phyloP scores from a whole-genome alignment of 148 eudicot species.

The Silene latifolia region DNA sequence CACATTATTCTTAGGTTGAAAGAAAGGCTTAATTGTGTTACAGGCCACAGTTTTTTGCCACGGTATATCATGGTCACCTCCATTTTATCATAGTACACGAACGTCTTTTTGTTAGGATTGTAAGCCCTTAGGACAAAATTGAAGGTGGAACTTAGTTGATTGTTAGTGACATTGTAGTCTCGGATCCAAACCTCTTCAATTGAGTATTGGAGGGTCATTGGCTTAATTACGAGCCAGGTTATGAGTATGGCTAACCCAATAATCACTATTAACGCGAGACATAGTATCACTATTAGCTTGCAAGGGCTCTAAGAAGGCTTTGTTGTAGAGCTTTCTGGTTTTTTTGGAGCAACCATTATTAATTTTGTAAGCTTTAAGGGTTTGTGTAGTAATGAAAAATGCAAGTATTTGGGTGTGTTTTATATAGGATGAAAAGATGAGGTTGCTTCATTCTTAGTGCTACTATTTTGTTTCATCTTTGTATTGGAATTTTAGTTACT shows the following conservation, averaged over 20 bases:
- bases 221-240: slow-evolving; percentile 55
- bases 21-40: slow-evolving; percentile 36
- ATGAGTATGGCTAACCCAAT: slow-evolving; percentile 53
- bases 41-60: slow-evolving; percentile 33
- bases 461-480: not conserved
- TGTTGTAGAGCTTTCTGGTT: slow-evolving; percentile 10
- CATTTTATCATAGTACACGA: slow-evolving; percentile 52
- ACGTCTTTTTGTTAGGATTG: slow-evolving; percentile 54
- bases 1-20: slow-evolving; percentile 51
- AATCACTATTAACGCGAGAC: slow-evolving; percentile 49
- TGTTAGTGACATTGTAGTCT: slow-evolving; percentile 41
- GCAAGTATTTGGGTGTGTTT: not conserved
- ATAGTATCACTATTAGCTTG: slow-evolving; percentile 23
- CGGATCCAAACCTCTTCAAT: slow-evolving; percentile 54
- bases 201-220: slow-evolving; percentile 45
- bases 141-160: slow-evolving; percentile 45
- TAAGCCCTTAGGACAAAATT: slow-evolving; percentile 44
- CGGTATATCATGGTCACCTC: slow-evolving; percentile 41
- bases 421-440: slow-evolving; percentile 19
- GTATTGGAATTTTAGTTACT: too few relatives aligned
- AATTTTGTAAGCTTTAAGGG: not conserved
- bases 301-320: not conserved
- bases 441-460: slow-evolving; percentile 28
- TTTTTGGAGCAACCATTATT: slow-evolving; percentile 15
- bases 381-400: slow-evolving; percentile 1